A percentile compares a stretch with the other conserved stretches of the same genome.
These are phyloP conservation scores for Helminthosporium solani DNA, from an alignment of 2,329 filamentous ascomycete genomes.

Conservation along the genomic window DNA sequence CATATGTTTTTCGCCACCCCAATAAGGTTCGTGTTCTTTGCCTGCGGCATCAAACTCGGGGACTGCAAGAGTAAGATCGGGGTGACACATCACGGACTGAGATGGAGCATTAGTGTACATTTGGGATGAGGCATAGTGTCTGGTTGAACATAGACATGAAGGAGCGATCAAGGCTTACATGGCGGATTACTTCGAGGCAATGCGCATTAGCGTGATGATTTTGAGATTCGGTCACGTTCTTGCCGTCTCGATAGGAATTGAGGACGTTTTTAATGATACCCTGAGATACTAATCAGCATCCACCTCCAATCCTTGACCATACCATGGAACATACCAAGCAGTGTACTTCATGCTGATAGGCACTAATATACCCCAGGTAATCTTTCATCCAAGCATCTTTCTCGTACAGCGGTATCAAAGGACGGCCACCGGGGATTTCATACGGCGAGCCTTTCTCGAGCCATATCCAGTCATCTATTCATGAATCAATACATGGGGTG, in stretches of 20 bases:
- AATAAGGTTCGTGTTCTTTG: constrained; percentile 1
- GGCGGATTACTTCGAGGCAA: neutral
- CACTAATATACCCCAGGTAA: neutral
- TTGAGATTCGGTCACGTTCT: neutral
- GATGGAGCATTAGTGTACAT: neutral
- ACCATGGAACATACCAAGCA: neutral
- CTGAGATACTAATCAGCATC: too few relatives aligned
- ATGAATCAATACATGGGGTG: too few relatives aligned
- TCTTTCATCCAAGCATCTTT: neutral
- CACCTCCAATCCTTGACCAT: too few relatives aligned
- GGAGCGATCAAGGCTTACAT: neutral
- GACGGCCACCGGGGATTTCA: neutral
- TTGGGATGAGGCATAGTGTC: too few relatives aligned
- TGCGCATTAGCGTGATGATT: neutral
- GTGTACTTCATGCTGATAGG: constrained; percentile 1
- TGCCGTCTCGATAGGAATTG: neutral
- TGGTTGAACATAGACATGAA: too few relatives aligned
- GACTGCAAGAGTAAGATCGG: neutral
- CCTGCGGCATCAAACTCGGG: neutral
- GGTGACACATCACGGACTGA: constrained; percentile 1
- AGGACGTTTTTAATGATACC: neutral
- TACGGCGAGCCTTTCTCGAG: neutral
- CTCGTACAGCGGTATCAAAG: neutral
- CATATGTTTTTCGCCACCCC: constrained; percentile 2
- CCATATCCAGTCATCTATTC: neutral